Conservation (phyloP, 768 basidiomycete genomes). For the Coprinellus micaceus region DNA sequence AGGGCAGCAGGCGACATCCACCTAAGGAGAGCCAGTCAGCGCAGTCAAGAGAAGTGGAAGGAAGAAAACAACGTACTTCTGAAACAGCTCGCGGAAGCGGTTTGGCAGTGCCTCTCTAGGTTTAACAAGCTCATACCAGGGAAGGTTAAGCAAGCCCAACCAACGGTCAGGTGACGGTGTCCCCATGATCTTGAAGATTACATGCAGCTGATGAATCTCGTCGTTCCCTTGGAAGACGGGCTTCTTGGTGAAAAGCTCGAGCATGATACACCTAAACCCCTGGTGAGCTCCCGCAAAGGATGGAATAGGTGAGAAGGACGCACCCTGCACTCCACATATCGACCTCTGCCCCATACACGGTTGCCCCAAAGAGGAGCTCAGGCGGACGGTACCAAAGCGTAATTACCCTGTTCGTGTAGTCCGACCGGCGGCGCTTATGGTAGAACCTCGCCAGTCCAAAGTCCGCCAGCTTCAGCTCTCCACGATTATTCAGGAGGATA, state of each 20-base stretch:
- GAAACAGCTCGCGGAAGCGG: conserved; percentile 80
- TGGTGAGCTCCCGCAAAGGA: neutral
- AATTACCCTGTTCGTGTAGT: conserved; percentile 99
- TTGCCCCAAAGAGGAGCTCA: conserved; percentile 91
- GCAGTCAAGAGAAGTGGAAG: neutral
- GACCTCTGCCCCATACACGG: conserved; percentile 94
- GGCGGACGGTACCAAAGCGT: conserved; percentile 98
- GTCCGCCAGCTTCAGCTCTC: conserved; percentile 94
- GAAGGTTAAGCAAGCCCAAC: conserved; percentile 77
- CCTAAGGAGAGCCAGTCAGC: conserved; percentile 35
- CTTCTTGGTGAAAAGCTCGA: conserved; percentile 93
- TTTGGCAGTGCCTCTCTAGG: conserved; percentile 73
- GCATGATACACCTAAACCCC: conserved; percentile 85
- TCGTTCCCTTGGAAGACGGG: conserved; percentile 98
- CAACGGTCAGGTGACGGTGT: conserved; percentile 82
- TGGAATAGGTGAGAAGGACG: conserved; percentile 19
- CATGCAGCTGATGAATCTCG: conserved; percentile 95
- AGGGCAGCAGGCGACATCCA: conserved; percentile 85
- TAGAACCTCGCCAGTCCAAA: conserved; percentile 97
- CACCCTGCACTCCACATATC: conserved; percentile 99
- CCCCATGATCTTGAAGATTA: conserved; percentile 87
- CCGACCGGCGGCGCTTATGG: conserved; percentile 81
- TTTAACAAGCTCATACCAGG: conserved; percentile 99
- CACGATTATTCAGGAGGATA: conserved; percentile 86
- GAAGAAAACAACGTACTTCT: conserved; percentile 52